Percentiles rank a stretch among this genome's conserved stretches.
phyloP scores from a whole-genome alignment of 129 eudicot genomes.

The Solidago caesia region DNA sequence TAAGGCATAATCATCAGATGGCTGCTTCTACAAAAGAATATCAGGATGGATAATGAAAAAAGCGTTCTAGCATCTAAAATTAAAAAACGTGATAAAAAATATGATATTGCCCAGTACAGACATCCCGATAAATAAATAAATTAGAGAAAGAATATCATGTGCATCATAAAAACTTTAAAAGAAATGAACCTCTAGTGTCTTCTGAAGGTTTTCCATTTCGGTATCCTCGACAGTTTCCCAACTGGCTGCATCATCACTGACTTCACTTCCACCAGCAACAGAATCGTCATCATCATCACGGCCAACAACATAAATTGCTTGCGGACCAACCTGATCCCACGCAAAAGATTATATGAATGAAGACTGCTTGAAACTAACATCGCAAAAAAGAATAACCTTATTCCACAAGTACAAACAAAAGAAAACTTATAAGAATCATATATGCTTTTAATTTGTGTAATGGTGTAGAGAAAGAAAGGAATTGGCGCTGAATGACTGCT shows the following conservation, averaged over 20 bases:
- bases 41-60: too few species aligned
- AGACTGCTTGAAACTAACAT: neutral
- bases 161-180: constrained; percentile 16
- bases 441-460: neutral
- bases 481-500: too few species aligned
- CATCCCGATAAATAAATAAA: too few species aligned
- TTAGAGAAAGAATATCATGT: neutral
- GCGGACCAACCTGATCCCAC: constrained; percentile 85
- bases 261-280: constrained; percentile 74
- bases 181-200: constrained; percentile 53
- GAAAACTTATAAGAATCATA: neutral
- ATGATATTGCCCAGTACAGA: too few species aligned
- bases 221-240: constrained; percentile 98
- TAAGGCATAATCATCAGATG: too few species aligned
- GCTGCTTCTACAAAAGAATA: too few species aligned
- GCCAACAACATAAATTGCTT: constrained; percentile 99
- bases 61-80: too few species aligned
- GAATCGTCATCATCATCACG: constrained; percentile 79
- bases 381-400: neutral
- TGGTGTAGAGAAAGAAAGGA: neutral
- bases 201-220: constrained; percentile 60
- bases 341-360: constrained; percentile 21
- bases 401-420: neutral
- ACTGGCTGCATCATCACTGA: constrained; percentile 94
- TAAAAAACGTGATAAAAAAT: too few species aligned